Conservation (phyloP, 1,139 yeast species). For the Debaryomycetaceae sp. region DNA sequence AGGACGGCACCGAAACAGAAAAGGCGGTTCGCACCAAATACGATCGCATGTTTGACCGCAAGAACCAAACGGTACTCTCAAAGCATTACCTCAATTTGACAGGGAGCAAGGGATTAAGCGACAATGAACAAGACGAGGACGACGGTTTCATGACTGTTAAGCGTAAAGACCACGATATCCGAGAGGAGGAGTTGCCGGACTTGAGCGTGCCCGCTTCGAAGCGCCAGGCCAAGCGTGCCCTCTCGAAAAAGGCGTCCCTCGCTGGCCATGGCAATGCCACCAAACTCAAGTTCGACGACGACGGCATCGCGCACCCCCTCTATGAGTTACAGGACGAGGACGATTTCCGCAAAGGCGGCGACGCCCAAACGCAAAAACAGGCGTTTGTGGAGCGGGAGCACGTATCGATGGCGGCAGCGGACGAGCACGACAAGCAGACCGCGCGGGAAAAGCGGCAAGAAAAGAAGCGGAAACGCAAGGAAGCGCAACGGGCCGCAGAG, state of each 20-base stretch:
- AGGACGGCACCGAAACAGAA: conserved; percentile 16
- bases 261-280: conserved; percentile 58
- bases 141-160: conserved; percentile 80
- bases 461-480: conserved; percentile 83
- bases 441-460: conserved; percentile 80
- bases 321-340: conserved; percentile 89
- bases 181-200: conserved; percentile 56
- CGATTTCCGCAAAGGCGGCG: conserved; percentile 71
- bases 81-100: conserved; percentile 77
- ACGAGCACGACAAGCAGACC: conserved; percentile 65
- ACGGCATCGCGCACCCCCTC: conserved; percentile 81
- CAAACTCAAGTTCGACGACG: conserved; percentile 83
- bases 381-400: conserved; percentile 59
- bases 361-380: conserved; percentile 56
- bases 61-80: conserved; percentile 85
- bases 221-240: conserved; percentile 78
- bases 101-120: conserved; percentile 30
- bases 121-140: conserved; percentile 11
- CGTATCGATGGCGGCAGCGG: conserved; percentile 58
- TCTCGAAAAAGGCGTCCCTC: conserved; percentile 75
- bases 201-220: conserved; percentile 59
- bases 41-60: conserved; percentile 92
- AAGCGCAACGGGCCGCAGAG: conserved; percentile 44
- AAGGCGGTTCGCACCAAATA: conserved; percentile 68
- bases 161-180: conserved; percentile 60